Evolutionary conservation across 371 early-diverging fungal genomes (phyloP).

Genomic region (Mortierella sp.): DNA sequence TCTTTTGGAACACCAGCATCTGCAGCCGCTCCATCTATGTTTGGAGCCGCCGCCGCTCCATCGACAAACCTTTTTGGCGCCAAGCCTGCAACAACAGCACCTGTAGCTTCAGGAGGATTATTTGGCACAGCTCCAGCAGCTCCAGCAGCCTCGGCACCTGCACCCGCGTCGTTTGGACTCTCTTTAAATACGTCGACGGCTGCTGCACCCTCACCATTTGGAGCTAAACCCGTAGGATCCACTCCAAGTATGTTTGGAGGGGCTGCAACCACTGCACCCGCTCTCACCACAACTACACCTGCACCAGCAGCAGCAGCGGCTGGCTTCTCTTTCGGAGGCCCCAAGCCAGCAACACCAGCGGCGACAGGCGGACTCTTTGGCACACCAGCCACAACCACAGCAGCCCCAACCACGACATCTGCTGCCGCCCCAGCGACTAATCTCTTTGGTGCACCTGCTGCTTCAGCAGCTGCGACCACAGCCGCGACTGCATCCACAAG

Average conservation of each 20-base stretch:
- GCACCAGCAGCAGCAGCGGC: constrained; percentile 20
- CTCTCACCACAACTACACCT: constrained; percentile 8
- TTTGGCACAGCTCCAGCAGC: neutral
- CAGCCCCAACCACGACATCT: constrained; percentile 26
- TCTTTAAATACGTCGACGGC: neutral
- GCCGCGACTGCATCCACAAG: constrained; percentile 45
- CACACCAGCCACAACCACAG: constrained; percentile 6
- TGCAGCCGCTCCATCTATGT: constrained; percentile 9
- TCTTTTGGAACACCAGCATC: constrained; percentile 27
- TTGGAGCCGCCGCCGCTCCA: constrained; percentile 24
- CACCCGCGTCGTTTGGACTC: neutral
- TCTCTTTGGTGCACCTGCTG: constrained; percentile 34
- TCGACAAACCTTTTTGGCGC: constrained; percentile 21
- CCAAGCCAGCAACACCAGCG: constrained; percentile 34
- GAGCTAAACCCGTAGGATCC: neutral
- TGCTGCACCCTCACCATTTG: neutral
- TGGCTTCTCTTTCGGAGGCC: constrained; percentile 19
- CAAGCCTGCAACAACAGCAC: constrained; percentile 43
- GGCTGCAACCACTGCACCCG: constrained; percentile 23
- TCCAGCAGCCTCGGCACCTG: neutral
- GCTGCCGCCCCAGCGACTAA: constrained; percentile 15
- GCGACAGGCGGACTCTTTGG: constrained; percentile 17
- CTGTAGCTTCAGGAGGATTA: too few relatives aligned
- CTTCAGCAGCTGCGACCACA: constrained; percentile 39
- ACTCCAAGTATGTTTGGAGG: constrained; percentile 14